A percentile compares a stretch with the other conserved stretches of the same genome.
Evolutionary conservation across 495 filamentous ascomycete genomes (phyloP).

Genomic region (Penicillium macrosclerotiorum): DNA sequence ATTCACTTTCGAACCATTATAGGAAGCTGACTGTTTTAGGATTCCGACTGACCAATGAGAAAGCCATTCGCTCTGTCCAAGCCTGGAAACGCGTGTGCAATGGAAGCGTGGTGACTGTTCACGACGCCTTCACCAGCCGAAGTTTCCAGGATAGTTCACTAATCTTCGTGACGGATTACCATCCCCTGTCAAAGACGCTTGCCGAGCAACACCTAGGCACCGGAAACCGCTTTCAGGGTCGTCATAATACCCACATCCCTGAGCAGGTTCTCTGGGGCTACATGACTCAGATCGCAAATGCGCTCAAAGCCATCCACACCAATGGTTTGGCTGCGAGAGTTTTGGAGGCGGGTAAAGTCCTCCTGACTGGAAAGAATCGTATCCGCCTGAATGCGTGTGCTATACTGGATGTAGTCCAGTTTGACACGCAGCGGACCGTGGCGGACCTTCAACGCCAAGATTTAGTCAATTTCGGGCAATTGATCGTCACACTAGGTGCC

Average conservation of each 20-base stretch:
- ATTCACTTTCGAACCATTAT: too few species aligned
- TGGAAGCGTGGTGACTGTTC: constrained; percentile 78
- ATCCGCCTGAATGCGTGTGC: constrained; percentile 87
- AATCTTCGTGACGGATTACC: constrained; percentile 90
- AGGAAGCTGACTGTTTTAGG: constrained; percentile 39
- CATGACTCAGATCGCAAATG: constrained; percentile 87
- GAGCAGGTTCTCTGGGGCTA: constrained; percentile 89
- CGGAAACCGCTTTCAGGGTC: constrained; percentile 50
- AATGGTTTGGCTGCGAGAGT: constrained; percentile 78
- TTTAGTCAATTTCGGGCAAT: constrained; percentile 77
- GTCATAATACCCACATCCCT: constrained; percentile 53
- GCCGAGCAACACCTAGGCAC: constrained; percentile 75
- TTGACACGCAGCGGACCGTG: constrained; percentile 62
- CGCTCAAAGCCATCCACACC: constrained; percentile 79
- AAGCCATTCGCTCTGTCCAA: constrained; percentile 78
- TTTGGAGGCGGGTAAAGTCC: constrained; percentile 79
- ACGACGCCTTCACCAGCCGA: constrained; percentile 90
- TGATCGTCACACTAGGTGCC: constrained; percentile 76
- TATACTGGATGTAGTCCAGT: constrained; percentile 82
- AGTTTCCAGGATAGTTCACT: constrained; percentile 93
- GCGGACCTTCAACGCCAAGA: constrained; percentile 83
- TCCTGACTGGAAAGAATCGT: constrained; percentile 67
- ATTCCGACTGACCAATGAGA: constrained; percentile 81
- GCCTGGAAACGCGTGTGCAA: constrained; percentile 88
- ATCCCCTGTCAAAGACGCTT: constrained; percentile 86